Evolutionary conservation across 78 protist species (phyloP), one percentile per base, ranked within the genome.

Genomic region (Dictyostelium firmibasis): DNA sequence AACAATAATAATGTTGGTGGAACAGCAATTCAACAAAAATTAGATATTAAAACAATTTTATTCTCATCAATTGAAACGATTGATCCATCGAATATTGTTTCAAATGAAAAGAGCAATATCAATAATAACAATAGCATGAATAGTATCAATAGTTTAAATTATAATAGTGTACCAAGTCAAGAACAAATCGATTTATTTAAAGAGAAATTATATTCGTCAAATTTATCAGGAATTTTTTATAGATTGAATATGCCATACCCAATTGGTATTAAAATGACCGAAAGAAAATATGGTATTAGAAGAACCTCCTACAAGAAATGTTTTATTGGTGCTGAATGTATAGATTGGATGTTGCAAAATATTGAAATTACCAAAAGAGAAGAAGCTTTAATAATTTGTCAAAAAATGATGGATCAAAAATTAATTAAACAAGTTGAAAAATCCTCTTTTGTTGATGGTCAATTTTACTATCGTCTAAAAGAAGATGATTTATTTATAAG

Each of bases 281-380:
- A 81, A 41, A 20, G 72, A 23, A 88, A 88, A 47, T 75, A 88
- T 67, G 27, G 85, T 38, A 41, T 88, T 7, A 83, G 94, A 67
- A 69, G 77, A 69, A 69, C 77, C 4, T 78, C 70, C 14, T 81
- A 88, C 47, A 83, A 83, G 1, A 78, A 81, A 31, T 88, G 94
- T 69, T 88, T 47, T 47, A 79, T 81, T 13, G 94, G 87, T 23
- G 70, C 86, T 3, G 94, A 88, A n/a, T 47, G 84, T 29, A 29
- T 88, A 4, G 94, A 88, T 47, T 88, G 94, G 94, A 43, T 88
- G 53, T 4, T 81, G 33, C 94, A 88, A 81, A 88, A 88, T 25
- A 81, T 88, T 9, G 94, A 88, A 16, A 70, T 88, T 3, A 69
- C 53, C 1, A 62, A 81, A 14, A 31, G 94, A 25, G 94, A 88